A percentile compares a stretch with the other conserved stretches of the same genome.
Evolutionary conservation across 2,329 filamentous ascomycete genomes (phyloP).

Genomic region (Fusarium sp.): DNA sequence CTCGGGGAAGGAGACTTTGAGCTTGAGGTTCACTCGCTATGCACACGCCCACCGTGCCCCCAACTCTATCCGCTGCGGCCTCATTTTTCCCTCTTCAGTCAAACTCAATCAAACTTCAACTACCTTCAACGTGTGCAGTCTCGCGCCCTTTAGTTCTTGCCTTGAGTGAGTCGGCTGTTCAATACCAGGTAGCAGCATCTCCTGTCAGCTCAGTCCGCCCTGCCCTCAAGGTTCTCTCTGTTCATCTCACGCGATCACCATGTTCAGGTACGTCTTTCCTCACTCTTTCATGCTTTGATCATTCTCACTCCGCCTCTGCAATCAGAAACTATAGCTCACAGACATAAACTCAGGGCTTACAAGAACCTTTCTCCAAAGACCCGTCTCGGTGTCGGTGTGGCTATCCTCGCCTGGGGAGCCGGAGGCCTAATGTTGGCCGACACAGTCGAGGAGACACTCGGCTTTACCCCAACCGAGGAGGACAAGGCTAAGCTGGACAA

Average conservation of each 20-base stretch:
- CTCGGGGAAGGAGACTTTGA: not conserved
- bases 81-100: not conserved
- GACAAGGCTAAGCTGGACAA: slow-evolving; percentile 76
- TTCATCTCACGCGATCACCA: slow-evolving; percentile 10
- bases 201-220: not conserved
- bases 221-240: not conserved
- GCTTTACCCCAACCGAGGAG: slow-evolving; percentile 77
- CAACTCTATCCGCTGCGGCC: not conserved
- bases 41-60: not conserved
- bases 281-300: not conserved
- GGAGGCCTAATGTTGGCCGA: slow-evolving; percentile 81
- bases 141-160: not conserved
- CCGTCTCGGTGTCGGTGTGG: slow-evolving; percentile 77
- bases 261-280: slow-evolving; percentile 35
- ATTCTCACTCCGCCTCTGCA: not conserved
- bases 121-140: not conserved
- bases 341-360: slow-evolving; percentile 67
- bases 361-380: slow-evolving; percentile 77
- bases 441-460: slow-evolving; percentile 77
- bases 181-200: not conserved
- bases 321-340: slow-evolving; percentile 9
- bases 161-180: not conserved
- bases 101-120: not conserved
- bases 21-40: not conserved
- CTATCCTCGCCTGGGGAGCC: slow-evolving; percentile 80